Conservation (phyloP, 208 protist species). For the Leishmania arabica region DNA sequence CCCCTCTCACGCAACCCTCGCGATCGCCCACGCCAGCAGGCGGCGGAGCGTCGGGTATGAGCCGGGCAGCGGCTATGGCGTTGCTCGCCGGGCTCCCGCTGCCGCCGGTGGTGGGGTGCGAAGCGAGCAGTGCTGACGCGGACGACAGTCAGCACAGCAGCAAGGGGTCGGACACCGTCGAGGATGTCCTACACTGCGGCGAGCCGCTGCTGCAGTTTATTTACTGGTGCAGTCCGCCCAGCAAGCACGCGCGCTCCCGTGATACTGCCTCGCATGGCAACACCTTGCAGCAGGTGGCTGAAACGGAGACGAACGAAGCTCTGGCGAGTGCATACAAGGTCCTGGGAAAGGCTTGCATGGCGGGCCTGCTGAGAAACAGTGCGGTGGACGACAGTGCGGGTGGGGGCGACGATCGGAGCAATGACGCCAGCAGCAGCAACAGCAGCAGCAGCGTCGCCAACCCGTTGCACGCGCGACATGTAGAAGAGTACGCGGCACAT, state of each 20-base stretch:
- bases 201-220: slow-evolving; percentile 29
- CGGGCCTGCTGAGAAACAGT: not conserved
- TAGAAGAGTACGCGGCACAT: slow-evolving; percentile 37
- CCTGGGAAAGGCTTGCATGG: slow-evolving; percentile 11
- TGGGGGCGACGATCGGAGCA: not conserved
- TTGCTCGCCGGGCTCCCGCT: not conserved
- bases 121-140: not conserved
- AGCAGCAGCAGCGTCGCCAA: not conserved
- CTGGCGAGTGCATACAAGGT: slow-evolving; percentile 20
- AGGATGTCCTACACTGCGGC: slow-evolving; percentile 22
- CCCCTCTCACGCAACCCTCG: slow-evolving; percentile 9
- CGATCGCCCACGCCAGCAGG: not conserved
- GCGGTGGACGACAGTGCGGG: not conserved
- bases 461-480: slow-evolving; percentile 32
- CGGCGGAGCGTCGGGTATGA: not conserved
- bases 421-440: not conserved
- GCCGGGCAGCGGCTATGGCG: not conserved
- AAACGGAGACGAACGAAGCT: slow-evolving; percentile 46
- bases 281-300: slow-evolving; percentile 45
- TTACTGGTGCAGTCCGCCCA: slow-evolving; percentile 20
- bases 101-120: not conserved
- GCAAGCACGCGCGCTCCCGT: not conserved
- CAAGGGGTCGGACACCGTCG: slow-evolving; percentile 7
- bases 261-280: slow-evolving; percentile 11
- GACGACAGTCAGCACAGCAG: not conserved